Percentiles rank a stretch among this genome's conserved stretches.
Conservation (phyloP, 306 rosid species). For the Citrullus colocynthis region DNA sequence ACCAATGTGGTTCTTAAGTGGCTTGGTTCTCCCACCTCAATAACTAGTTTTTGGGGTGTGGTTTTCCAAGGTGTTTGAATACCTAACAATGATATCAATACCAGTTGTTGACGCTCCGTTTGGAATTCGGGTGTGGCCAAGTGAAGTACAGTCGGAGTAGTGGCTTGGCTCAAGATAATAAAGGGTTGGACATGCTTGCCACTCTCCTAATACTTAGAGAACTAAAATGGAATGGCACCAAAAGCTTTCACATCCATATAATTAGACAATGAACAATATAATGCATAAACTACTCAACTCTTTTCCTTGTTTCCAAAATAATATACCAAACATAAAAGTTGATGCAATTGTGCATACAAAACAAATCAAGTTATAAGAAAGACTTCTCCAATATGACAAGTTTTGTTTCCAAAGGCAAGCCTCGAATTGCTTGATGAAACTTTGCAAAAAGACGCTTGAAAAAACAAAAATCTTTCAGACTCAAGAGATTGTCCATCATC, state of each 20-base stretch:
- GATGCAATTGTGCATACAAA: conserved; percentile 11
- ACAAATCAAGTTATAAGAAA: conserved; percentile 24
- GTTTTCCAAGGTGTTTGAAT: too few relatives aligned
- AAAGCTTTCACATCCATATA: neutral
- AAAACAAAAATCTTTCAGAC: conserved; percentile 24
- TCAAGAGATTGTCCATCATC: conserved; percentile 15
- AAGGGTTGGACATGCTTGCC: neutral
- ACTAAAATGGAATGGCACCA: neutral
- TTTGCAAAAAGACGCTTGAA: conserved; percentile 21
- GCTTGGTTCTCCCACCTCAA: too few relatives aligned
- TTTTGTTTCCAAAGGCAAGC: conserved; percentile 32
- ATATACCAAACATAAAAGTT: conserved; percentile 18
- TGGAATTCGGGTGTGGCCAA: too few relatives aligned
- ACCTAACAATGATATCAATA: too few relatives aligned
- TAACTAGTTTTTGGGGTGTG: too few relatives aligned
- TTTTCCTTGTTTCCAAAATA: conserved; percentile 28
- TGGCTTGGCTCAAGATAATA: too few relatives aligned
- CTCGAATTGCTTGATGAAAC: conserved; percentile 19
- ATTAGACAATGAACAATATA: neutral
- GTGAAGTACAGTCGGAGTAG: too few relatives aligned
- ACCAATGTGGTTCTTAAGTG: too few relatives aligned
- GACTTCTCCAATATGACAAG: conserved; percentile 38
- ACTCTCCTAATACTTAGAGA: neutral
- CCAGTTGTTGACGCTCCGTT: too few relatives aligned
- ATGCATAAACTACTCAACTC: conserved; percentile 8